Percentiles rank a stretch among this genome's conserved stretches.
phyloP scores from a whole-genome alignment of 2,329 filamentous ascomycete species.

The Rhinocladiella mackenziei region DNA sequence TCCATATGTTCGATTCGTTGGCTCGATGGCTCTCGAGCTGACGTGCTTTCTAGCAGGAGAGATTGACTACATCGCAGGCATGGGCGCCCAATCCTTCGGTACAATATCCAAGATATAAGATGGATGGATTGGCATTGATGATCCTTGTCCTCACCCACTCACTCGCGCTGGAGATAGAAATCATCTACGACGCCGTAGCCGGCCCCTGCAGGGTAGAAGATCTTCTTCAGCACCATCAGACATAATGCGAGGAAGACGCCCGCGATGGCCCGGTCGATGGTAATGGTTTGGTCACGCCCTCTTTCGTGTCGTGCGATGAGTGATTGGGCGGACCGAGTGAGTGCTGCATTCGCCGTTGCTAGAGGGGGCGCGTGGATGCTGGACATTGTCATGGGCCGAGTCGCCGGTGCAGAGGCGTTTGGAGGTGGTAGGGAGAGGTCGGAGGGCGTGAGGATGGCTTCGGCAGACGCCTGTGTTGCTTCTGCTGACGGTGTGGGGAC shows the following conservation, averaged over 20 bases:
- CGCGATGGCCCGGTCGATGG: conserved; percentile 78
- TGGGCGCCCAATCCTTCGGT: too few relatives aligned
- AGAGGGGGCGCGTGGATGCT: conserved; percentile 16
- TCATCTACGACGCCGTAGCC: conserved; percentile 20
- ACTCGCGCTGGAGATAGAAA: conserved; percentile 24
- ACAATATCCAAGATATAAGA: too few relatives aligned
- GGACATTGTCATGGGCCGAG: conserved; percentile 40
- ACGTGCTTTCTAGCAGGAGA: too few relatives aligned
- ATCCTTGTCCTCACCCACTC: too few relatives aligned
- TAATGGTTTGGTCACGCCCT: conserved; percentile 40
- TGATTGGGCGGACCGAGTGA: conserved; percentile 11
- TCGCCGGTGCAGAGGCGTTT: conserved; percentile 28
- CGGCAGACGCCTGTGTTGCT: conserved; percentile 19
- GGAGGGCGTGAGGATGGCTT: conserved; percentile 19
- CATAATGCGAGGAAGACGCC: conserved; percentile 66
- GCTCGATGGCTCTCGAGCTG: too few relatives aligned
- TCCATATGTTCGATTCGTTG: too few relatives aligned
- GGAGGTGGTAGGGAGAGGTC: conserved; percentile 15
- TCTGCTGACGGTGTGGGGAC: conserved; percentile 23
- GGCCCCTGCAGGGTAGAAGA: conserved; percentile 31
- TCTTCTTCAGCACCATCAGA: conserved; percentile 60
- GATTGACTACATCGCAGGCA: too few relatives aligned
- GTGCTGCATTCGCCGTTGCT: conserved; percentile 17
- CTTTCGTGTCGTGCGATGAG: conserved; percentile 4
- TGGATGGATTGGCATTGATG: too few relatives aligned